A percentile compares a stretch with the other conserved stretches of the same genome.
These are phyloP conservation scores for Barbarea vulgaris DNA, from an alignment of 345 rosid genomes.

Conservation along the genomic window DNA sequence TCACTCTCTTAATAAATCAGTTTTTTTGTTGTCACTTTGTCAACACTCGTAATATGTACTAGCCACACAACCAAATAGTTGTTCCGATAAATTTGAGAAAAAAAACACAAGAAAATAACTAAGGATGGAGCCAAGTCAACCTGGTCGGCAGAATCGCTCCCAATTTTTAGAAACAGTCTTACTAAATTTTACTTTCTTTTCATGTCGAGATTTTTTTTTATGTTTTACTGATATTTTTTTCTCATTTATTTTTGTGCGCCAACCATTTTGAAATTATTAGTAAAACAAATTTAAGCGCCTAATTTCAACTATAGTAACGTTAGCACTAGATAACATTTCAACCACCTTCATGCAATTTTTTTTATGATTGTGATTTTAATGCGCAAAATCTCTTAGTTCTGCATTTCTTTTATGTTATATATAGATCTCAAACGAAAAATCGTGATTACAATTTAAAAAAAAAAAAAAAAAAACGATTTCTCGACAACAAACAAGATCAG, in stretches of 20 bases:
- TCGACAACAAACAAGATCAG: too few species aligned
- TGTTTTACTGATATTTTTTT: background rate
- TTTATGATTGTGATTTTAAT: too few species aligned
- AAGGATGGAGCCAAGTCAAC: slow-evolving; percentile 8
- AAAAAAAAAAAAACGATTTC: too few species aligned
- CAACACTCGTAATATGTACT: background rate
- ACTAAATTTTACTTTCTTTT: background rate
- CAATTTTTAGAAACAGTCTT: background rate
- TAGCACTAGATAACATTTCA: too few species aligned
- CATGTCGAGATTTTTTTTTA: too few species aligned
- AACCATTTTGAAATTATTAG: background rate
- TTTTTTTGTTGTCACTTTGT: background rate
- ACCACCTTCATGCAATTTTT: too few species aligned
- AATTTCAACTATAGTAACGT: too few species aligned
- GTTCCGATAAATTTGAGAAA: background rate
- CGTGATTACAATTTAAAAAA: too few species aligned
- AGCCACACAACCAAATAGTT: background rate
- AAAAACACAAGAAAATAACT: background rate
- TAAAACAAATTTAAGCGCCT: too few species aligned
- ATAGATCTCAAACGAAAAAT: too few species aligned
- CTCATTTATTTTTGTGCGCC: background rate
- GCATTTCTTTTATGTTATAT: too few species aligned
- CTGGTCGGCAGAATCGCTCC: slow-evolving; percentile 1
- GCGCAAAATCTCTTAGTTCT: too few species aligned
- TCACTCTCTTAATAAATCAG: background rate